phyloP scores from a whole-genome alignment of 75 land plant genomes.

The Picea glauca region DNA sequence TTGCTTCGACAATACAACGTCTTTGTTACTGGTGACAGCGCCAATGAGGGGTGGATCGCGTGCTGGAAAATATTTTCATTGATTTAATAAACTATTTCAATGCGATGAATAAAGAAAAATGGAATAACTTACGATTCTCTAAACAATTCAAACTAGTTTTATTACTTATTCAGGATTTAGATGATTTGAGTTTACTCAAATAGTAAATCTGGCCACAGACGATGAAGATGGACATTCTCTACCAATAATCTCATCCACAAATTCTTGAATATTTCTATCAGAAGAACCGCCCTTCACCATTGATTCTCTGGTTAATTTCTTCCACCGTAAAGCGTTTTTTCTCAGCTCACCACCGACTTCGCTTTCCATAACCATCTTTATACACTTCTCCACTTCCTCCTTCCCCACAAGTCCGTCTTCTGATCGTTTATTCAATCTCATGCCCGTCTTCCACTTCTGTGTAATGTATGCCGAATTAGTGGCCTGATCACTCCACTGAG shows the following conservation, averaged over 20 bases:
- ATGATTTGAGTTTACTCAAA: too few species aligned
- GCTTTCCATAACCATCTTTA: constrained; percentile 30
- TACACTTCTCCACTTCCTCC: constrained; percentile 40
- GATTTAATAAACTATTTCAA: too few species aligned
- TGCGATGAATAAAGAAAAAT: too few species aligned
- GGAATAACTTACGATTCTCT: too few species aligned
- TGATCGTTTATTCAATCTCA: neutral
- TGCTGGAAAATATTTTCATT: too few species aligned
- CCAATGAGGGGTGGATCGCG: too few species aligned
- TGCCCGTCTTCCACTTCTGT: constrained; percentile 21
- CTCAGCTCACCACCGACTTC: constrained; percentile 35
- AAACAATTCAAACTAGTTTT: too few species aligned
- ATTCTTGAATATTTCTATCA: constrained; percentile 25
- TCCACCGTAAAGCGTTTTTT: constrained; percentile 36
- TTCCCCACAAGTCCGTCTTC: constrained; percentile 15
- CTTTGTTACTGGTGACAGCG: too few species aligned
- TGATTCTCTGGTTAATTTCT: constrained; percentile 38
- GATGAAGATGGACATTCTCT: too few species aligned
- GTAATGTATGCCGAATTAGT: constrained; percentile 21
- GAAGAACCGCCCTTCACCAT: constrained; percentile 52
- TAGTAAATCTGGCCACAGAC: too few species aligned
- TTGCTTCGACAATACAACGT: too few species aligned
- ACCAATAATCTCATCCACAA: constrained; percentile 16
- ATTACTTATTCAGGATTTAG: too few species aligned
- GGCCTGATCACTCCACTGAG: constrained; percentile 29